A percentile compares a stretch with the other conserved stretches of the same genome.
These are phyloP conservation scores for Micractinium conductrix DNA, from an alignment of 139 green algal genomes.

Conservation along the genomic window DNA sequence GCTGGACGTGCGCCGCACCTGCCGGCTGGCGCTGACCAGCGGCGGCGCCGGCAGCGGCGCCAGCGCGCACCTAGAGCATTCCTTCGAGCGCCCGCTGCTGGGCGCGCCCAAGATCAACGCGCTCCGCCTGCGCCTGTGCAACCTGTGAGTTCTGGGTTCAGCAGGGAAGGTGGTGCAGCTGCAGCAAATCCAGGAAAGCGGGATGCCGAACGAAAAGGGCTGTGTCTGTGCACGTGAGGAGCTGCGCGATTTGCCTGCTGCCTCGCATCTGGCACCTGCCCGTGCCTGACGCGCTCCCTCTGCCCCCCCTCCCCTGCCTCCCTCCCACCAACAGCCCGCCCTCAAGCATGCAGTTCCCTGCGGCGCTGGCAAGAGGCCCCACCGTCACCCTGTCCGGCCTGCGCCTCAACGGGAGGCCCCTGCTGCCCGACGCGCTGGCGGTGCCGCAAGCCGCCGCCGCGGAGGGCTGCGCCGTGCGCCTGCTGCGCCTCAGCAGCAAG, in stretches of 20 bases:
- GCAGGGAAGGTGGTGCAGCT: too few species aligned
- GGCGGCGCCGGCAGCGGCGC: neutral
- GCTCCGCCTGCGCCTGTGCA: slow-evolving; percentile 24
- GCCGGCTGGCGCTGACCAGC: neutral
- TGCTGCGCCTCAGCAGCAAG: neutral
- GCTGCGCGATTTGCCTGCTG: too few species aligned
- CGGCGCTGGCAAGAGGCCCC: neutral
- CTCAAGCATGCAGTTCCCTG: slow-evolving; percentile 3
- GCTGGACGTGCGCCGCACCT: neutral
- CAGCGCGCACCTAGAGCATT: neutral
- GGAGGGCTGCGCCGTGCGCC: slow-evolving; percentile 5
- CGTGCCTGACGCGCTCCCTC: neutral
- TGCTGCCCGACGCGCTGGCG: neutral
- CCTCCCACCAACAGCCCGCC: neutral
- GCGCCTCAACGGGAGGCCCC: slow-evolving; percentile 19
- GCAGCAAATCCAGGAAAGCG: neutral
- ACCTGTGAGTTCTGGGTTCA: slow-evolving; percentile 23
- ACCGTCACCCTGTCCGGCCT: neutral
- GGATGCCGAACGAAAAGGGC: too few species aligned
- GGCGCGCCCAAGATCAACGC: neutral
- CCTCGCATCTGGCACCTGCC: neutral
- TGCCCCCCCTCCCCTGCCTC: neutral
- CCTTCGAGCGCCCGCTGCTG: slow-evolving; percentile 1
- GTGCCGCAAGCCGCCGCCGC: neutral
- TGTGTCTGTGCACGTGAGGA: too few species aligned